Base-by-base conservation (phyloP, 306 rosid genomes). In the Canavalia ensiformis region DNA sequence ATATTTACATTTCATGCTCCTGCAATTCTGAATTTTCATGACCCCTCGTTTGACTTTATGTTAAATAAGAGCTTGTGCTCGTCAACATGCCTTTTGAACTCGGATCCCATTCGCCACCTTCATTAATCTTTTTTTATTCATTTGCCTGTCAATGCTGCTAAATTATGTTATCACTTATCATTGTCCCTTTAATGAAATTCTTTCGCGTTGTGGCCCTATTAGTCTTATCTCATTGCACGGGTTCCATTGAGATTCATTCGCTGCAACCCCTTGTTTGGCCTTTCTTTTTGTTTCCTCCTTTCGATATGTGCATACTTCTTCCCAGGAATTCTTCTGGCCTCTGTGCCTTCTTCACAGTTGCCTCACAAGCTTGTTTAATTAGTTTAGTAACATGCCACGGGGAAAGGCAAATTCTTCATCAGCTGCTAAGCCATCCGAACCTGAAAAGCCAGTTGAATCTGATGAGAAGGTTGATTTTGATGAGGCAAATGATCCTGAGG, bases 291-390 rank as follows among this genome's bases (percentile, higher is more conserved):
- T 90, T 85, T 85, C 92, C 85, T 88, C 99, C 95, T 89, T 90
- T 91, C 94, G 82, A 85, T 90, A 86, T 90, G 89, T 90, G 82
- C 84, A 83, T 90, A 87, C 92, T 89, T 91, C 96, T 86, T 90
- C 97, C 98, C 97, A 88, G 90, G 96, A 95, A 85, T 87, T 93
- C 90, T 88, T 95, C 96, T 91, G 94, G 99, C 92, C 97, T 86
- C 91, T 87, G 97, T 93, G 97, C 91, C 96, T 90, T 93, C 94
- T 87, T 89, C 93, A 91, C 93, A 91, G 98, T 93, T 95, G 89
- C 92, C 90, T 92, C 90, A 87, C 97, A 83, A 93, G 90, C 89
- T 85, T 90, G 83, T 91, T 87, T 88, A 78, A 78, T 89, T 93
- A 90, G 91, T 86, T 89, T 83, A 83, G 42, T 88, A 90, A 87